Evolutionary conservation across 352 stramenopile species (phyloP), one percentile per base, ranked within the genome.

Genomic region (Globisporangium iwayamae): DNA sequence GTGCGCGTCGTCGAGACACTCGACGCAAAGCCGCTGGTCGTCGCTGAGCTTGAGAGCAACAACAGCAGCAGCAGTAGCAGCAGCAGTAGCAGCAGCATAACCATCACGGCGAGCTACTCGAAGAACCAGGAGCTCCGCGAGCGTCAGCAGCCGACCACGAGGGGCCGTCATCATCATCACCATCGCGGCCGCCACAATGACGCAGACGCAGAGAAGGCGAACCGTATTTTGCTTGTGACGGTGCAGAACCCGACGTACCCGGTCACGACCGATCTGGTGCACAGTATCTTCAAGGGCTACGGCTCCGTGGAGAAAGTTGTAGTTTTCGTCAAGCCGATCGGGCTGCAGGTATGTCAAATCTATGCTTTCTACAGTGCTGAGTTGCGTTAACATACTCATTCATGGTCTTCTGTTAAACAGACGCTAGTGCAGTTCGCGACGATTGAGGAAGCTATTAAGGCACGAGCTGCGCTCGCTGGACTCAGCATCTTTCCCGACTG

Each of bases 121-220:
- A 85, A 83, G 72, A 87, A 82, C 66, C 79, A 85, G 66, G 75
- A 89, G 71, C 71, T 85, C 18, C 75, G 75, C 60, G 75, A 81
- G 25, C 68, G 66, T 16, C 66, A 70, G 48, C 48, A 30, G 34
- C 58, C 58, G 32, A 50, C 64, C 9, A 36, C 65, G 22, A 34
- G 63, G 30, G 47, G 47, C 18, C 53, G 60, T 6, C 32, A 60
- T 18, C 55, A 64, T 14, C 52, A 65, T n/a, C 41, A 67, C 5
- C 34, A 36, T n/a, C 38, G 38, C 16, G 34, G 61, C 11, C 36
- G 48, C 10, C 34, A 34, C 38, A 55, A 66, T 3, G 38, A 32
- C 11, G 3, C 55, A 28, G 38, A 32, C 11, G 5, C 55, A 28
- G 68, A 46, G 6, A 68, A 73, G 30, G 67, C 60, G 62, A 87